Percentiles rank a stretch among this genome's conserved stretches.
phyloP scores from a whole-genome alignment of 1,139 yeast genomes.

The Nakaseomyces delphensis region DNA sequence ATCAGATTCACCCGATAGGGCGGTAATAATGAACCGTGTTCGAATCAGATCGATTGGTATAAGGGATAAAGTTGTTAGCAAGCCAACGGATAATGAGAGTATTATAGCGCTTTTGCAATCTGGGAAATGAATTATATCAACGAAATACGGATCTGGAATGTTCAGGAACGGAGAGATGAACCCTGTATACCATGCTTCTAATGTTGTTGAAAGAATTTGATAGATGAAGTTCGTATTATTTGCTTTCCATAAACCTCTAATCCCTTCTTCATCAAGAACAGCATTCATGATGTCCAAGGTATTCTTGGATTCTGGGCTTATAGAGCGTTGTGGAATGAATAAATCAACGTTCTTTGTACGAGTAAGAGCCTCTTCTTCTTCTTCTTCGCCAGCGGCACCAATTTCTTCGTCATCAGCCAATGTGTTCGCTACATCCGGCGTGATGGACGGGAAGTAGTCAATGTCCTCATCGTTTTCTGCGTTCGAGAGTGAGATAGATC shows the following conservation, averaged over 20 bases:
- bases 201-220: conserved; percentile 63
- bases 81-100: conserved; percentile 62
- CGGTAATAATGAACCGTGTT: conserved; percentile 65
- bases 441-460: conserved; percentile 40
- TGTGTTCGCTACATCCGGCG: neutral
- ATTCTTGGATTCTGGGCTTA: conserved; percentile 56
- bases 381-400: neutral
- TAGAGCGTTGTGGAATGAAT: conserved; percentile 23
- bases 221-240: conserved; percentile 76
- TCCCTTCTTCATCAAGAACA: conserved; percentile 67
- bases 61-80: conserved; percentile 64
- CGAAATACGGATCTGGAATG: conserved; percentile 85
- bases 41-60: conserved; percentile 79
- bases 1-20: conserved; percentile 14
- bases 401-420: neutral
- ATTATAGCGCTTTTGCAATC: conserved; percentile 45
- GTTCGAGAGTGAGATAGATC: conserved; percentile 5
- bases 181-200: conserved; percentile 90
- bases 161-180: conserved; percentile 73
- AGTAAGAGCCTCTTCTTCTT: neutral
- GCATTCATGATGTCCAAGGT: conserved; percentile 67
- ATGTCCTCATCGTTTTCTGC: conserved; percentile 38
- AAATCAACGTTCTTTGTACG: neutral
- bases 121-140: conserved; percentile 74
- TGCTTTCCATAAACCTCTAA: conserved; percentile 78